phyloP scores from a whole-genome alignment of 1,139 yeast species.

The Zygosaccharomyces pseudobailii region DNA sequence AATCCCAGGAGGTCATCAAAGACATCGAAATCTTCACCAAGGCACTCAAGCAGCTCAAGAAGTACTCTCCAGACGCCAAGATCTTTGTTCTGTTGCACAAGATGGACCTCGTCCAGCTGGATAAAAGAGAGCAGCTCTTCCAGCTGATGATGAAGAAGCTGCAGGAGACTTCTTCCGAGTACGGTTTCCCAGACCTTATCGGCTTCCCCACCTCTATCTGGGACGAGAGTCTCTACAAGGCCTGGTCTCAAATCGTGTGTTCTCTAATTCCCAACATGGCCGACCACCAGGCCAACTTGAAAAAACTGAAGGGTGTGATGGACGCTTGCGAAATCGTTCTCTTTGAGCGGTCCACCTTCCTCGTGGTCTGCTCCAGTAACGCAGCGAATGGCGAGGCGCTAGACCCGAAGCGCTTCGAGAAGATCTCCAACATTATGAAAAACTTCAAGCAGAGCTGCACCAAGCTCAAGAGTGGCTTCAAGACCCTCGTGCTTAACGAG shows the following conservation, averaged over 20 bases:
- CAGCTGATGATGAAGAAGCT: slow-evolving; percentile 78
- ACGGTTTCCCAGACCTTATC: slow-evolving; percentile 62
- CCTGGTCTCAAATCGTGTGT: slow-evolving; percentile 96
- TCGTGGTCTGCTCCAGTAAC: slow-evolving; percentile 79
- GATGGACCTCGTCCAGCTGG: slow-evolving; percentile 91
- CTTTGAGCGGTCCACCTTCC: slow-evolving; percentile 89
- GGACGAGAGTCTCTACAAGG: slow-evolving; percentile 94
- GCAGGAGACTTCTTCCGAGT: slow-evolving; percentile 71
- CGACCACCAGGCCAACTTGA: slow-evolving; percentile 68
- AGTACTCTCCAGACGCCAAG: slow-evolving; percentile 86
- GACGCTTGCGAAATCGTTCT: slow-evolving; percentile 88
- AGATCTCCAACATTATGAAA: slow-evolving; percentile 88
- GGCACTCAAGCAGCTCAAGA: slow-evolving; percentile 74
- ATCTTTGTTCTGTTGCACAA: slow-evolving; percentile 89
- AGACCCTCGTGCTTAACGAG: slow-evolving; percentile 71
- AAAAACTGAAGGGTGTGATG: slow-evolving; percentile 67
- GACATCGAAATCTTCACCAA: slow-evolving; percentile 90
- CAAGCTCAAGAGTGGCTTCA: slow-evolving; percentile 72
- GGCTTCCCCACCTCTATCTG: slow-evolving; percentile 96
- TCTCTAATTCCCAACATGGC: slow-evolving; percentile 90
- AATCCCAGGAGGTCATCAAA: slow-evolving; percentile 82
- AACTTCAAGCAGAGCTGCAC: slow-evolving; percentile 92
- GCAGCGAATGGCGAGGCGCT: slow-evolving; percentile 28
- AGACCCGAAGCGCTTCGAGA: slow-evolving; percentile 92
- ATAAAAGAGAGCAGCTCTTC: slow-evolving; percentile 79